Base-by-base conservation (phyloP, 2,329 filamentous ascomycete genomes). In the Clonostachys chloroleuca region DNA sequence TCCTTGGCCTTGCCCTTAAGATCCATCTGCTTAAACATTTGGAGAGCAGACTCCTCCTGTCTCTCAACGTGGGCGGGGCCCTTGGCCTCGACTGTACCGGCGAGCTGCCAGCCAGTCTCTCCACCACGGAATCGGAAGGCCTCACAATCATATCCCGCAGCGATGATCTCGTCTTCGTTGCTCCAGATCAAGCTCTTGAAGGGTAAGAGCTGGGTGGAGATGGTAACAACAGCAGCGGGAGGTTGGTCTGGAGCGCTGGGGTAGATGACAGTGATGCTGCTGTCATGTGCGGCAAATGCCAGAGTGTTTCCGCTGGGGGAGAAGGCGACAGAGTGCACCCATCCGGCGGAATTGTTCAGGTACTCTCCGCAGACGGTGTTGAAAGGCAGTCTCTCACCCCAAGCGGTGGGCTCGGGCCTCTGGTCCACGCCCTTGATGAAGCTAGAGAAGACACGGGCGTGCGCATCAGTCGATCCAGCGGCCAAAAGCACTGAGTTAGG, bases 21-120 rank as follows among this genome's bases (percentile, higher is more conserved):
- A 68, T 99, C 94, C 94, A 99, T 97, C 74, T 96, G 92, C 60
- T 84, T 83, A 74, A 99, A 99, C 90, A 97, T 96, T 69, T 97
- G 96, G 65, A 96, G 74, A 20, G 94, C 94, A 54, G 88, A 94
- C 66, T 97, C 94, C 69, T 97, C 94, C 34, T 87, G 80, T 49
- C 74, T 73, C 47, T 81, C 80, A 40, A 80, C 86, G 47, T 75
- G 65, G 40, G 80, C 85, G 30, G 78, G 74, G 44, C 80, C 76
- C 69, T 92, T 91, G 43, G 75, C 74, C 70, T 96, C 92, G 51
- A 97, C 73, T 5, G 89, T 86, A 34, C 91, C 92, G 35, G 79
- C 81, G 36, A 96, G 73, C 61, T 90, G 80, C 94, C 94, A 99
- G 40, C 92, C 92, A 34, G 73, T 72, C 56, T 87, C 83, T 50